Evolutionary conservation across 208 protist species (phyloP).

Genomic region (Trichomonas gallinae): DNA sequence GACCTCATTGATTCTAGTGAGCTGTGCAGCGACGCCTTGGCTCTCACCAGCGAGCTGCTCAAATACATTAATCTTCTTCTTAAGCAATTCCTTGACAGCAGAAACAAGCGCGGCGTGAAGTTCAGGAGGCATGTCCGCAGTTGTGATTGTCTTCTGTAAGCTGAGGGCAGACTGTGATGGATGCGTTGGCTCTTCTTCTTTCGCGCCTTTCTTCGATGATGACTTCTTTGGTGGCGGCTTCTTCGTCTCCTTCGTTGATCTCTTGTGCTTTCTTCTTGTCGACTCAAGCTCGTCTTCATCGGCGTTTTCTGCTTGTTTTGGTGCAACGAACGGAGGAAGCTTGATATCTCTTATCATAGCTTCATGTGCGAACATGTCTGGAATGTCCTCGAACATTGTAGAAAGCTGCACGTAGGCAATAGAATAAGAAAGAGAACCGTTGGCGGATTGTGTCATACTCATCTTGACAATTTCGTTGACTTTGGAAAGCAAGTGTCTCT

Average conservation of each 20-base stretch:
- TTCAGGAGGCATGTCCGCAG: neutral
- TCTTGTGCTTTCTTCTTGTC: neutral
- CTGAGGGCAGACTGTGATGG: neutral
- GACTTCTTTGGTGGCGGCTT: neutral
- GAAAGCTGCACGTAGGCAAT: neutral
- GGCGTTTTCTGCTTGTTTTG: neutral
- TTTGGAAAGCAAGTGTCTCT: neutral
- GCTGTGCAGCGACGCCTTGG: neutral
- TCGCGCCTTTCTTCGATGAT: neutral
- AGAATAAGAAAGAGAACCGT: neutral
- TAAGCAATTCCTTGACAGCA: neutral
- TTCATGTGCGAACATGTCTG: neutral
- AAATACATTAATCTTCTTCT: neutral
- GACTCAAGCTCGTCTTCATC: neutral
- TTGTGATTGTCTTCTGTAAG: neutral
- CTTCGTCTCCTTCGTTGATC: neutral
- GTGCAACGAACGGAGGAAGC: neutral
- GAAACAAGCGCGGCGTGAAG: neutral
- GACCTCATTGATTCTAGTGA: conserved; percentile 9
- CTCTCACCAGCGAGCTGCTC: neutral
- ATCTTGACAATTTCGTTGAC: neutral
- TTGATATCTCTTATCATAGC: neutral
- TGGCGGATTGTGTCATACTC: neutral
- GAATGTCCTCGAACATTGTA: neutral
- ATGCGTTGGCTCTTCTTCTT: neutral